phyloP scores from a whole-genome alignment of 768 basidiomycete genomes.

The Cantharellus cinnabarinus region DNA sequence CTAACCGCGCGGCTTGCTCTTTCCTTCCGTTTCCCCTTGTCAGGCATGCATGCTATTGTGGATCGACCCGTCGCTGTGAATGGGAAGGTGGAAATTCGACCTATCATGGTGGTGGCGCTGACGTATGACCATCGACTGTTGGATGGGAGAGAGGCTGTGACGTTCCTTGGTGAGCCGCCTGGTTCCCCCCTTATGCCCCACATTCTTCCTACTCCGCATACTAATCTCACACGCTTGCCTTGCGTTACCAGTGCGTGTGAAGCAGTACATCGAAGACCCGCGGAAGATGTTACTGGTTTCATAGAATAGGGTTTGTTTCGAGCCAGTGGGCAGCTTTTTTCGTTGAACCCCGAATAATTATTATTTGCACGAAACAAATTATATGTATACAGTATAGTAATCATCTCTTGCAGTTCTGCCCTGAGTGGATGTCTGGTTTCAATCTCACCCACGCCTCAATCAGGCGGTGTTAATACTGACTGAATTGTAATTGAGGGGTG shows the following conservation, averaged over 20 bases:
- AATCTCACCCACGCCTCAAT: no score
- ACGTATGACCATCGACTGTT: slow-evolving; percentile 93
- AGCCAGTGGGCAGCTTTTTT: background rate
- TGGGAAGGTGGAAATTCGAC: slow-evolving; percentile 89
- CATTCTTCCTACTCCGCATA: slow-evolving; percentile 2
- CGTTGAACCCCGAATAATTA: background rate
- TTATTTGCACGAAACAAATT: background rate
- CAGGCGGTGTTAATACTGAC: no score
- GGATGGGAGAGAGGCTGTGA: slow-evolving; percentile 89
- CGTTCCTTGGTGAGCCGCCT: slow-evolving; percentile 70
- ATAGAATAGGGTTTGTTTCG: slow-evolving; percentile 1
- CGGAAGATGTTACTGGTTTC: slow-evolving; percentile 54
- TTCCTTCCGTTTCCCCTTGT: background rate
- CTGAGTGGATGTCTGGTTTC: background rate
- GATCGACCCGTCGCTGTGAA: slow-evolving; percentile 78
- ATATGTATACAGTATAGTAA: no score
- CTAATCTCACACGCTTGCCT: background rate
- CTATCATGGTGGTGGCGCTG: slow-evolving; percentile 86
- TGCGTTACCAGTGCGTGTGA: slow-evolving; percentile 47
- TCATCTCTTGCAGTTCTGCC: background rate
- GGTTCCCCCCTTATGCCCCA: background rate
- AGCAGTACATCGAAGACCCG: slow-evolving; percentile 91
- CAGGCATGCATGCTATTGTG: slow-evolving; percentile 89
- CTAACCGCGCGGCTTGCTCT: background rate
- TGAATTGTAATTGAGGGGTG: no score